phyloP scores from a whole-genome alignment of 2,329 filamentous ascomycete genomes.

The Cryphonectria parasitica region DNA sequence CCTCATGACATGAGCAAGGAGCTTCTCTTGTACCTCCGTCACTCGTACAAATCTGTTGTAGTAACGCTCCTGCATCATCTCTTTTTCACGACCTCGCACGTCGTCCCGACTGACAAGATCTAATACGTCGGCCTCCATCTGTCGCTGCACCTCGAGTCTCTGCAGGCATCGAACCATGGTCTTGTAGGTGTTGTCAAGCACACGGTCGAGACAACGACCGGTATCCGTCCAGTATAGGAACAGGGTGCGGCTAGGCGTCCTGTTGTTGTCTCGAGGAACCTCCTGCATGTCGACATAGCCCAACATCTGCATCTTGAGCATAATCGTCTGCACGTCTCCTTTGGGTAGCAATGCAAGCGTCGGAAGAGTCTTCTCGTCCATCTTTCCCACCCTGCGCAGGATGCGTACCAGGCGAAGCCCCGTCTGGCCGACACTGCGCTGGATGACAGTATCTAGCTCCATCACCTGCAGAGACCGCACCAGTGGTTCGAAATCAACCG shows the following conservation, averaged over 20 bases:
- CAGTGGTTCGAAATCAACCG: constrained; percentile 78
- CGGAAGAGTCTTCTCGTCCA: constrained; percentile 91
- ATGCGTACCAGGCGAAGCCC: constrained; percentile 86
- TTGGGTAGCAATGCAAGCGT: constrained; percentile 82
- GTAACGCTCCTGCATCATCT: constrained; percentile 76
- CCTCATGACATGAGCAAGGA: constrained; percentile 77
- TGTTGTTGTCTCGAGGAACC: constrained; percentile 83
- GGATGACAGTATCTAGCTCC: constrained; percentile 82
- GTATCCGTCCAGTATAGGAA: constrained; percentile 93
- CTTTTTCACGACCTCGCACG: constrained; percentile 81
- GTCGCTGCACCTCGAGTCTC: constrained; percentile 75
- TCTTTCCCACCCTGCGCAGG: constrained; percentile 81
- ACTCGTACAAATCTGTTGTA: constrained; percentile 59
- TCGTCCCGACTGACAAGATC: constrained; percentile 84
- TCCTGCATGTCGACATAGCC: constrained; percentile 93
- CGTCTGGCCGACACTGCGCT: constrained; percentile 73
- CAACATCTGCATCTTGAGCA: constrained; percentile 82
- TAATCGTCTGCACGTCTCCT: constrained; percentile 80
- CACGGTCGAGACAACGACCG: constrained; percentile 68
- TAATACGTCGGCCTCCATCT: constrained; percentile 72
- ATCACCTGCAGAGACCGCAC: constrained; percentile 71
- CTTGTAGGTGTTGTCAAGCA: constrained; percentile 86
- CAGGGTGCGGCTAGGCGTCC: constrained; percentile 79
- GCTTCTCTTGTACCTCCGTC: constrained; percentile 67
- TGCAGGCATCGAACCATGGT: constrained; percentile 85